Evolutionary conservation across 805 yeast genomes (phyloP).

Genomic region (Metschnikowia picachoensis): DNA sequence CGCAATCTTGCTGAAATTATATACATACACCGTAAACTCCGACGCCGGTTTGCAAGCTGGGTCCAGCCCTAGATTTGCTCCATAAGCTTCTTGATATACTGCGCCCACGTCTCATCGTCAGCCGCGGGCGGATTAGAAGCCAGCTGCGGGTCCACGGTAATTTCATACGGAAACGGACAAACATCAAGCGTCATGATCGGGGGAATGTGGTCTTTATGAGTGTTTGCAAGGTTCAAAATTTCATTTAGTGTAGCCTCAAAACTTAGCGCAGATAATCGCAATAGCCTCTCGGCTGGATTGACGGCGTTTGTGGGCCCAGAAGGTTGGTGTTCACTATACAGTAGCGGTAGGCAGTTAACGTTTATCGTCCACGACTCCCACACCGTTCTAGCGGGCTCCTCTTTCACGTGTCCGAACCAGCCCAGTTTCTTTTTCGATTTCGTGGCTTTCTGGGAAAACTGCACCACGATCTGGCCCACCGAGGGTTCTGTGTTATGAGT

Average conservation of each 20-base stretch:
- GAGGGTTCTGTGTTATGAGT: constrained; percentile 19
- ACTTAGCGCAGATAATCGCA: constrained; percentile 30
- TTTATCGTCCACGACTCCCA: constrained; percentile 75
- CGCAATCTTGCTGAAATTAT: no score
- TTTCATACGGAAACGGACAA: constrained; percentile 56
- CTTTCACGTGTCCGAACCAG: constrained; percentile 47
- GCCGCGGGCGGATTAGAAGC: constrained; percentile 12
- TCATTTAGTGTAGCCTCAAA: constrained; percentile 40
- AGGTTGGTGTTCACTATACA: constrained; percentile 7
- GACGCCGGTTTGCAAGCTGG: not conserved
- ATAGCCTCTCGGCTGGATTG: constrained; percentile 23
- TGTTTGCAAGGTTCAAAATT: constrained; percentile 52
- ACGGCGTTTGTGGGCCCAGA: constrained; percentile 6
- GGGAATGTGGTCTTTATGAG: constrained; percentile 65
- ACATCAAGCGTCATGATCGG: constrained; percentile 64
- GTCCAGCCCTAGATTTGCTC: constrained; percentile 7
- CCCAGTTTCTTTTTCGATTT: constrained; percentile 43
- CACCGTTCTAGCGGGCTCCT: constrained; percentile 25
- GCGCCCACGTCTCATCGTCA: constrained; percentile 40
- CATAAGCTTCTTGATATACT: constrained; percentile 24
- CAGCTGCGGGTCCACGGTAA: constrained; percentile 21
- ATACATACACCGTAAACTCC: no score
- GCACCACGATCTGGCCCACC: constrained; percentile 33
- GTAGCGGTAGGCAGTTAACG: constrained; percentile 40
- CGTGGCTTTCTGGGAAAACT: constrained; percentile 36